These are phyloP conservation scores for Vigna nakashimae DNA, from an alignment of 306 rosid genomes.

Conservation along the genomic window DNA sequence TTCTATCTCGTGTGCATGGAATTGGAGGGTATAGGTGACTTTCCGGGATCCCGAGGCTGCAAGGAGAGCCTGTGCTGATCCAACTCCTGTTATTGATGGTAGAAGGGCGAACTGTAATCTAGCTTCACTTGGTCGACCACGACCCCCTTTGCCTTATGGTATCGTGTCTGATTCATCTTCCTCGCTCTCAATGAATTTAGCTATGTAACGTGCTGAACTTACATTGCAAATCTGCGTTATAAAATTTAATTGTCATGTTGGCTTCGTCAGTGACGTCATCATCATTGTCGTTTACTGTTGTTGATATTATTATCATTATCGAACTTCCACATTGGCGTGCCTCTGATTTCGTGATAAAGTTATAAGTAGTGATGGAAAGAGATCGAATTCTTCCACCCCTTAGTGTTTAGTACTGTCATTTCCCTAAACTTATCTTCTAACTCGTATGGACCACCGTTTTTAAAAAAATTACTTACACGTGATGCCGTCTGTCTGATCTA, in stretches of 20 bases:
- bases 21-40: constrained; percentile 96
- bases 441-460: not conserved
- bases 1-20: constrained; percentile 70
- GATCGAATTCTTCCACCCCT: not conserved
- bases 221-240: constrained; percentile 20
- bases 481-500: not conserved
- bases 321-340: constrained; percentile 35
- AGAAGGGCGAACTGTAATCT: constrained; percentile 94
- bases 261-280: constrained; percentile 14
- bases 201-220: not conserved
- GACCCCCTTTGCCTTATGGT: constrained; percentile 75
- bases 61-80: constrained; percentile 90
- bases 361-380: constrained; percentile 14
- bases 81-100: constrained; percentile 89
- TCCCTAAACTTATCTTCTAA: not conserved
- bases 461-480: not conserved
- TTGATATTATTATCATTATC: constrained; percentile 15
- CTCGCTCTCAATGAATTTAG: not conserved
- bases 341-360: constrained; percentile 26
- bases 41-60: constrained; percentile 97
- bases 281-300: constrained; percentile 27
- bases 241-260: not conserved
- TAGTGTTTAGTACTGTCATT: constrained; percentile 4
- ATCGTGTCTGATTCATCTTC: not conserved
- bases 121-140: constrained; percentile 92